These are phyloP conservation scores for Leishmania lainsoni DNA, from an alignment of 208 protist genomes.

Conservation along the genomic window DNA sequence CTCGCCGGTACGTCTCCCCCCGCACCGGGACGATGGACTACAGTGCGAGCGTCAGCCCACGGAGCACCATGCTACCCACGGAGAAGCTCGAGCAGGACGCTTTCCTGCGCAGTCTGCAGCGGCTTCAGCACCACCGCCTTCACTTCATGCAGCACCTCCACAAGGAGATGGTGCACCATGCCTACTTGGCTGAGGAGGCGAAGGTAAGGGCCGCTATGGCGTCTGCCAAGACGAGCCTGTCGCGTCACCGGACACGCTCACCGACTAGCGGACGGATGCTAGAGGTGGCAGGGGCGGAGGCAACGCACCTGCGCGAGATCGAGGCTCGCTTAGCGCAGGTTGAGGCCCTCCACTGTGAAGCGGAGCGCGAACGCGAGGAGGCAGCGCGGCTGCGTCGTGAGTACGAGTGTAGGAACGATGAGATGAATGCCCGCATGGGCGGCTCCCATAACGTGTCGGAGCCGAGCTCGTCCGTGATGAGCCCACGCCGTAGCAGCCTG, in stretches of 20 bases:
- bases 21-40: slow-evolving; percentile 14
- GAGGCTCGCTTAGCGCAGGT: slow-evolving; percentile 66
- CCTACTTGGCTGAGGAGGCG: slow-evolving; percentile 74
- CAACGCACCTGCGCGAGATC: slow-evolving; percentile 65
- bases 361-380: slow-evolving; percentile 62
- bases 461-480: slow-evolving; percentile 34
- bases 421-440: slow-evolving; percentile 30
- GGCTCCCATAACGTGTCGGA: slow-evolving; percentile 36
- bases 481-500: slow-evolving; percentile 15
- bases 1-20: slow-evolving; percentile 11
- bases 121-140: slow-evolving; percentile 79
- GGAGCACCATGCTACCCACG: slow-evolving; percentile 27
- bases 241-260: slow-evolving; percentile 14
- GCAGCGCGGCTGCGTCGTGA: slow-evolving; percentile 60
- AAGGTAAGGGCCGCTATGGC: slow-evolving; percentile 46
- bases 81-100: slow-evolving; percentile 41
- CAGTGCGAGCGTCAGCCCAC: slow-evolving; percentile 37
- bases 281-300: slow-evolving; percentile 41
- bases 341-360: slow-evolving; percentile 70
- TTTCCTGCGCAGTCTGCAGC: slow-evolving; percentile 65
- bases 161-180: slow-evolving; percentile 84
- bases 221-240: slow-evolving; percentile 15
- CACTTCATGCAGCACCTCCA: slow-evolving; percentile 89
- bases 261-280: slow-evolving; percentile 20
- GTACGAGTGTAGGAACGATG: slow-evolving; percentile 55